Percentiles rank a stretch among this genome's conserved stretches.
Conservation (phyloP, 768 basidiomycete species). For the Chalciporus piperatus region DNA sequence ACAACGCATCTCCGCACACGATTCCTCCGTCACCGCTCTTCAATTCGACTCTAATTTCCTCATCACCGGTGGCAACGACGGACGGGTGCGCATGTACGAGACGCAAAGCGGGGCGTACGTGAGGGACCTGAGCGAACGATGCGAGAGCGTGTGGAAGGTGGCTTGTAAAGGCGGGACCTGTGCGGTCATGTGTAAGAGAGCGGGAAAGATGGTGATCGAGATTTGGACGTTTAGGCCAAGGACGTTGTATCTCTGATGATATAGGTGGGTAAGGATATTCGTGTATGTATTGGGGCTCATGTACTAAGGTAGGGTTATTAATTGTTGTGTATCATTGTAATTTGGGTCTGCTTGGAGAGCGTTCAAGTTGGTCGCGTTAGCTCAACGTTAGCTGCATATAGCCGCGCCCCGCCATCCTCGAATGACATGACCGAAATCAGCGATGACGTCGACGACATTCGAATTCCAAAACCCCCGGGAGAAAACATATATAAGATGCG, state of each 20-base stretch:
- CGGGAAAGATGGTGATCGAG: slow-evolving; percentile 83
- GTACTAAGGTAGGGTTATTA: background rate
- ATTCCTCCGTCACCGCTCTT: slow-evolving; percentile 80
- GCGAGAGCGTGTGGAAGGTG: slow-evolving; percentile 88
- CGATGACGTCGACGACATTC: too few relatives aligned
- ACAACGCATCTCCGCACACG: slow-evolving; percentile 83
- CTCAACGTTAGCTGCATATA: too few relatives aligned
- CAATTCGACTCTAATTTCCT: slow-evolving; percentile 84
- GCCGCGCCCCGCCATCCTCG: too few relatives aligned
- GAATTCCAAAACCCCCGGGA: too few relatives aligned
- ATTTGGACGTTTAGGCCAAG: slow-evolving; percentile 72
- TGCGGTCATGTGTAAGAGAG: slow-evolving; percentile 78
- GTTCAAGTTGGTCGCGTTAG: too few relatives aligned
- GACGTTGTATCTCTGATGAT: slow-evolving; percentile 11
- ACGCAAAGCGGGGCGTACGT: slow-evolving; percentile 61
- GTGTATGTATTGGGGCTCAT: slow-evolving; percentile 2
- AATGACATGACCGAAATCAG: too few relatives aligned
- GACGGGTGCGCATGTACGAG: slow-evolving; percentile 74
- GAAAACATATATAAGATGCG: too few relatives aligned
- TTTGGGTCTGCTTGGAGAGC: background rate
- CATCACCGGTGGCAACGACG: slow-evolving; percentile 84
- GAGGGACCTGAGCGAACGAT: slow-evolving; percentile 72
- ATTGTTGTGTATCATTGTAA: slow-evolving; percentile 5
- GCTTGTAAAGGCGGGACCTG: slow-evolving; percentile 68
- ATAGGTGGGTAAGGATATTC: slow-evolving; percentile 7